phyloP scores from a whole-genome alignment of 1,284 basidiomycete species.

The Heterobasidion irregulare region DNA sequence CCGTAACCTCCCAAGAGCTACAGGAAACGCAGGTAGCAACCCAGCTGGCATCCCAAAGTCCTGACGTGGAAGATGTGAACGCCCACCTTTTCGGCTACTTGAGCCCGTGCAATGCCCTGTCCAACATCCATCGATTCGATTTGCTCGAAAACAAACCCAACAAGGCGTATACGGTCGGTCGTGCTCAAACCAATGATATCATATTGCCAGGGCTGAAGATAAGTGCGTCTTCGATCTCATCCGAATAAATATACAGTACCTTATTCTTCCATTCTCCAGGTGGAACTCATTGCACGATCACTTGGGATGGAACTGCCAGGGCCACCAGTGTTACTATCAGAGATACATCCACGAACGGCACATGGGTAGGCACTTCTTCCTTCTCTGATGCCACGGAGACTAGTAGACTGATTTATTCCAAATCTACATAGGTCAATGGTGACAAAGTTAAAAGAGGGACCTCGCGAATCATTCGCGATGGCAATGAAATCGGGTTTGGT shows the following conservation, averaged over 20 bases:
- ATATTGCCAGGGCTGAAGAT: conserved; percentile 59
- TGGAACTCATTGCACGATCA: conserved; percentile 56
- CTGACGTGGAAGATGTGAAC: conserved; percentile 22
- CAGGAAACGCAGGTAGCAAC: conserved; percentile 34
- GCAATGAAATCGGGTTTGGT: conserved; percentile 80
- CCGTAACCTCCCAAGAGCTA: conserved; percentile 12
- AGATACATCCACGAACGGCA: conserved; percentile 80
- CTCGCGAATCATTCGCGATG: conserved; percentile 59
- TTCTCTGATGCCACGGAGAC: not conserved
- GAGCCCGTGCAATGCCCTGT: conserved; percentile 44
- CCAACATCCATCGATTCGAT: conserved; percentile 41
- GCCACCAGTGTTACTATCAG: conserved; percentile 48
- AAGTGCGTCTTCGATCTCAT: conserved; percentile 44
- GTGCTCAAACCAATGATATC: conserved; percentile 44
- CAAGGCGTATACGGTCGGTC: conserved; percentile 31
- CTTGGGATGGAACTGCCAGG: conserved; percentile 25
- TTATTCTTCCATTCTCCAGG: conserved; percentile 33
- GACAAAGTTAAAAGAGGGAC: conserved; percentile 50
- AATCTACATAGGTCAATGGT: conserved; percentile 19
- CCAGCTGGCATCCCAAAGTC: conserved; percentile 18
- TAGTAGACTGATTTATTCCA: too few species aligned
- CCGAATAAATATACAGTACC: conserved; percentile 1
- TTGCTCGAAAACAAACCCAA: conserved; percentile 40
- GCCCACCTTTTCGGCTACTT: conserved; percentile 61
- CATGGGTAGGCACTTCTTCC: conserved; percentile 53